A percentile compares a stretch with the other conserved stretches of the same genome.
These are phyloP conservation scores for Racocetra persica DNA, from an alignment of 371 early-diverging fungal genomes.

Conservation along the genomic window DNA sequence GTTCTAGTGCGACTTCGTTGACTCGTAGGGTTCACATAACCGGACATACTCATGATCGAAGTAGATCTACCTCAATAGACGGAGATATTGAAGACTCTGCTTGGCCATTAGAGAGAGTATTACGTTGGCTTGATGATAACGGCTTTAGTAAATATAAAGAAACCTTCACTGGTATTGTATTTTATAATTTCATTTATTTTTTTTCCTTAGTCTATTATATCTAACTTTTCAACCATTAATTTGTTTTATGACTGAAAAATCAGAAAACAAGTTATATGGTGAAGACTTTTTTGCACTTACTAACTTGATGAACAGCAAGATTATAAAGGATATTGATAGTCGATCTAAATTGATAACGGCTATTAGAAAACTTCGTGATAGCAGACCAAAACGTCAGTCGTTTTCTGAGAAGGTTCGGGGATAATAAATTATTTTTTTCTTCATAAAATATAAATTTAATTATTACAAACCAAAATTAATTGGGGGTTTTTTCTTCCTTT, in stretches of 20 bases:
- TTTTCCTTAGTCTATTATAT: not conserved
- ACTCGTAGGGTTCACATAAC: conserved; percentile 39
- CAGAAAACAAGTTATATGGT: conserved; percentile 21
- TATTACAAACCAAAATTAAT: not conserved
- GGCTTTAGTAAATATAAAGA: conserved; percentile 28
- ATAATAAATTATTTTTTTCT: not conserved
- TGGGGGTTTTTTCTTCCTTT: not conserved
- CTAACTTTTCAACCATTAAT: not conserved
- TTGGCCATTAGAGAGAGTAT: conserved; percentile 30
- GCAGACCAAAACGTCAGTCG: conserved; percentile 25
- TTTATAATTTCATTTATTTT: conserved; percentile 4
- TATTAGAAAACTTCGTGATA: conserved; percentile 33
- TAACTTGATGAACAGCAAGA: not conserved
- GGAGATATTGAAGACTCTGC: conserved; percentile 15
- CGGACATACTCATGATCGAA: conserved; percentile 39
- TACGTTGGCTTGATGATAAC: conserved; percentile 32
- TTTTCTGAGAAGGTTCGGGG: conserved; percentile 25
- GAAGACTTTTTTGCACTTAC: conserved; percentile 23
- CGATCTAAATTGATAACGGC: conserved; percentile 28
- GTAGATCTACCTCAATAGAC: conserved; percentile 36
- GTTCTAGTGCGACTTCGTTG: not conserved
- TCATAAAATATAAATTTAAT: conserved; percentile 15
- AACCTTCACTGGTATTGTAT: conserved; percentile 33
- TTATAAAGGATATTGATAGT: not conserved
- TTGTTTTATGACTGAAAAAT: too few relatives aligned